Percentiles rank a stretch among this genome's conserved stretches.
These are phyloP conservation scores for Eucalyptus decipiens DNA, from an alignment of 345 rosid species.

Conservation along the genomic window DNA sequence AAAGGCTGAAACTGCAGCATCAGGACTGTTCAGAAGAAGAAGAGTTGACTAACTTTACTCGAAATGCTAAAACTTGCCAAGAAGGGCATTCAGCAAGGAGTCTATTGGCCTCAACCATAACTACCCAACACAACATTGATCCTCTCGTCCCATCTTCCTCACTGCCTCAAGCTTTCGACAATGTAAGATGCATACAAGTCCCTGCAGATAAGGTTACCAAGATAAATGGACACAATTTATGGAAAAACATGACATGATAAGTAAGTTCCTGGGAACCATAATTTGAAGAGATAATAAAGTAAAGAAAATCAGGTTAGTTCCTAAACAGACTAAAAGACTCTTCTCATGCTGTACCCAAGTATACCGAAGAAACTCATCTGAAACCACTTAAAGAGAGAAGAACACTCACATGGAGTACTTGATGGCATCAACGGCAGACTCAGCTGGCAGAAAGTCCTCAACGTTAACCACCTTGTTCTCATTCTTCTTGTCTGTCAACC, in stretches of 20 bases:
- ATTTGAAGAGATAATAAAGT: neutral
- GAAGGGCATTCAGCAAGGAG: neutral
- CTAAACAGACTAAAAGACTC: neutral
- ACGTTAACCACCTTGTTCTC: conserved; percentile 96
- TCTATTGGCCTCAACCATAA: neutral
- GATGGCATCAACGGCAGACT: conserved; percentile 64
- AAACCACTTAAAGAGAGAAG: neutral
- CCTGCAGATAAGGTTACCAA: conserved; percentile 36
- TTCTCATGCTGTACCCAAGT: neutral
- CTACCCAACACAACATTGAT: neutral
- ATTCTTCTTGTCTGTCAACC: conserved; percentile 75
- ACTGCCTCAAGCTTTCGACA: conserved; percentile 82
- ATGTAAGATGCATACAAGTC: conserved; percentile 91
- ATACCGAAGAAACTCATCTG: neutral
- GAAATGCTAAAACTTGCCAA: neutral
- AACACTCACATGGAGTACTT: conserved; percentile 76
- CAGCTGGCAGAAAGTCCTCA: conserved; percentile 85
- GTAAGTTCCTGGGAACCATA: neutral
- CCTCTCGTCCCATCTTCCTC: neutral
- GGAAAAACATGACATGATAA: neutral
- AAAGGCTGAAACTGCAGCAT: neutral
- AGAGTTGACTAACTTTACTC: neutral
- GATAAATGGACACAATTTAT: neutral
- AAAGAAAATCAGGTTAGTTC: neutral
- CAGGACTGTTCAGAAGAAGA: neutral